A percentile compares a stretch with the other conserved stretches of the same genome.
phyloP scores from a whole-genome alignment of 805 yeast species.

The Pichia manshurica region DNA sequence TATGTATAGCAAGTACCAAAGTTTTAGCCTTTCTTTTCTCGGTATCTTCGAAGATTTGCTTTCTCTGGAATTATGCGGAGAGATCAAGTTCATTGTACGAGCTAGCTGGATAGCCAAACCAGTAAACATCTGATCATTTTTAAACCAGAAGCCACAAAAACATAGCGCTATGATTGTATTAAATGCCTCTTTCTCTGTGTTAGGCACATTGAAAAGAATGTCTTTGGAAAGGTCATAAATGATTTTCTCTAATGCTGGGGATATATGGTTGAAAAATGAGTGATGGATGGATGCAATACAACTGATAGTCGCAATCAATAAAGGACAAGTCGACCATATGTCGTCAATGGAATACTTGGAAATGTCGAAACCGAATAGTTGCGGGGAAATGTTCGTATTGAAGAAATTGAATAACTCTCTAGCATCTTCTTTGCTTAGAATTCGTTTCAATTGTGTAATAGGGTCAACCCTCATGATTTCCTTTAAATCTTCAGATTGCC shows the following conservation, averaged over 20 bases:
- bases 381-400: slow-evolving; percentile 52
- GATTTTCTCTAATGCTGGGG: slow-evolving; percentile 24
- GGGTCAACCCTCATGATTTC: background rate
- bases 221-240: slow-evolving; percentile 28
- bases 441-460: slow-evolving; percentile 14
- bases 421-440: slow-evolving; percentile 30
- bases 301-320: slow-evolving; percentile 54
- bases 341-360: slow-evolving; percentile 42
- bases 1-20: slow-evolving; percentile 63
- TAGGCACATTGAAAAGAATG: slow-evolving; percentile 32
- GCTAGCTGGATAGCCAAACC: slow-evolving; percentile 66
- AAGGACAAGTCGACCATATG: slow-evolving; percentile 51
- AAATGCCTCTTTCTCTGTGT: slow-evolving; percentile 44
- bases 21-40: slow-evolving; percentile 44
- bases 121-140: slow-evolving; percentile 58
- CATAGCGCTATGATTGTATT: slow-evolving; percentile 59
- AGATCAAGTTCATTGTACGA: slow-evolving; percentile 43
- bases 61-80: slow-evolving; percentile 14
- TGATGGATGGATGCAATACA: slow-evolving; percentile 61
- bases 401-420: slow-evolving; percentile 46
- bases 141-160: slow-evolving; percentile 64
- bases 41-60: slow-evolving; percentile 17
- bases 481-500: background rate
- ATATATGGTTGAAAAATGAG: slow-evolving; percentile 30
- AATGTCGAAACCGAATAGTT: slow-evolving; percentile 60